Percentiles rank a stretch among this genome's conserved stretches.
phyloP scores from a whole-genome alignment of 2,329 filamentous ascomycete species.

The Fusarium aywerte region DNA sequence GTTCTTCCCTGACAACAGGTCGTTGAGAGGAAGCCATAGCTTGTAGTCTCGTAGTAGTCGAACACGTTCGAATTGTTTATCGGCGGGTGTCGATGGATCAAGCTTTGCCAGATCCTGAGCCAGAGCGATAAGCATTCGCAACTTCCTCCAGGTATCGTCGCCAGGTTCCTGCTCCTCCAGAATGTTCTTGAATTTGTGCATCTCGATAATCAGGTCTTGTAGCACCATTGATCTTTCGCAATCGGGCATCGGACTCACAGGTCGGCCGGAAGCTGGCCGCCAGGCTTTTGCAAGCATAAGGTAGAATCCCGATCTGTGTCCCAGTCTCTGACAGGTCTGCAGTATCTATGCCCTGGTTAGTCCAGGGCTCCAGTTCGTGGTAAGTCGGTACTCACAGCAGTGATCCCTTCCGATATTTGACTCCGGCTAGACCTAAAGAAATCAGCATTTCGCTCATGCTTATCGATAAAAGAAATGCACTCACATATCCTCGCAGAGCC shows the following conservation, averaged over 20 bases:
- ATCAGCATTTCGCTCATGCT: neutral
- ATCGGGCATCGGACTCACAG: neutral
- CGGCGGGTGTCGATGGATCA: neutral
- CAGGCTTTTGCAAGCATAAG: conserved; percentile 19
- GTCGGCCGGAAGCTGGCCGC: neutral
- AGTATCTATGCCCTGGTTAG: conserved; percentile 4
- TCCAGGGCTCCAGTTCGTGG: fast-evolving
- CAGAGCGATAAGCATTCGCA: conserved; percentile 15
- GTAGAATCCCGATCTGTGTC: conserved; percentile 17
- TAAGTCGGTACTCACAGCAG: neutral
- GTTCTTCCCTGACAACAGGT: conserved; percentile 15
- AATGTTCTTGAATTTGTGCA: conserved; percentile 9
- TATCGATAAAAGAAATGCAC: neutral
- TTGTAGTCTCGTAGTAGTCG: conserved; percentile 15
- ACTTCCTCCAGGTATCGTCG: conserved; percentile 3
- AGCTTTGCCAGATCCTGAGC: conserved; percentile 14
- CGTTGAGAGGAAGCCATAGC: conserved; percentile 24
- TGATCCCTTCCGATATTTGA: conserved; percentile 25
- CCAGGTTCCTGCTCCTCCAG: conserved; percentile 12
- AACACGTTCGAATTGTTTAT: conserved; percentile 19
- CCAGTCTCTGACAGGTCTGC: conserved; percentile 9
- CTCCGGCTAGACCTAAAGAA: conserved; percentile 6
- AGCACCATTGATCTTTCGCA: neutral
- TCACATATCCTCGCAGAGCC: conserved; percentile 32
- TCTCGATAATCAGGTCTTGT: conserved; percentile 14